phyloP scores from a whole-genome alignment of 2,329 filamentous ascomycete genomes.

The Colletotrichum viniferum region DNA sequence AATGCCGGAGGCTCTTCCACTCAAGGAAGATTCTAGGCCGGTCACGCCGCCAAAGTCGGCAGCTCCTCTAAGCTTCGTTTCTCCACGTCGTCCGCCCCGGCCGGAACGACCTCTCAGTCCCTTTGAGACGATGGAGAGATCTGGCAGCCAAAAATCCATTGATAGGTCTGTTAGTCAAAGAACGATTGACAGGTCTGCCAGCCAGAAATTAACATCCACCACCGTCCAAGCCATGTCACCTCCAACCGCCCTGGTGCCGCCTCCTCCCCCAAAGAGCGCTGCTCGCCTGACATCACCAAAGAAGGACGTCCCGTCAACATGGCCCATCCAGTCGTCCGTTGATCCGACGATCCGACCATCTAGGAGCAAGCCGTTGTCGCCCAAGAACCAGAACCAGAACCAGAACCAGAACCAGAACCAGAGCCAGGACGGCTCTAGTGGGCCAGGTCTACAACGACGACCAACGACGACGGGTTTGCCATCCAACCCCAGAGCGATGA shows the following conservation, averaged over 20 bases:
- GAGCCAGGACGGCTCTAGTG: constrained; percentile 20
- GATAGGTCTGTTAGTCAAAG: neutral
- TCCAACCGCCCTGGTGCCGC: neutral
- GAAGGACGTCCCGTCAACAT: constrained; percentile 11
- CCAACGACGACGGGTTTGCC: constrained; percentile 50
- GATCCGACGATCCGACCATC: constrained; percentile 35
- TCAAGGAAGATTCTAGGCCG: neutral
- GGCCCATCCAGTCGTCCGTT: constrained; percentile 35
- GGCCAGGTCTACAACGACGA: constrained; percentile 40
- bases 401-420: constrained; percentile 23
- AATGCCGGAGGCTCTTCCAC: constrained; percentile 22
- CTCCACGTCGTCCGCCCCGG: neutral
- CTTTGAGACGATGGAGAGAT: neutral
- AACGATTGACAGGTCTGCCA: neutral
- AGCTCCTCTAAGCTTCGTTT: neutral
- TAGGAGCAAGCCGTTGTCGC: constrained; percentile 29
- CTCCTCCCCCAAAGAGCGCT: constrained; percentile 5
- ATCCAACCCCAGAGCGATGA: constrained; percentile 47
- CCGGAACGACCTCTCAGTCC: constrained; percentile 1
- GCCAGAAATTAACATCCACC: neutral
- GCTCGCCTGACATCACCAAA: constrained; percentile 4
- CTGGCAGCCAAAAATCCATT: neutral
- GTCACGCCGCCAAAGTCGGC: neutral
- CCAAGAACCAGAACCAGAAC: constrained; percentile 21
- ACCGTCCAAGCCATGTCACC: neutral